Evolutionary conservation across 1,139 yeast species (phyloP).

Genomic region (Barnettozyma hawaiiensis): DNA sequence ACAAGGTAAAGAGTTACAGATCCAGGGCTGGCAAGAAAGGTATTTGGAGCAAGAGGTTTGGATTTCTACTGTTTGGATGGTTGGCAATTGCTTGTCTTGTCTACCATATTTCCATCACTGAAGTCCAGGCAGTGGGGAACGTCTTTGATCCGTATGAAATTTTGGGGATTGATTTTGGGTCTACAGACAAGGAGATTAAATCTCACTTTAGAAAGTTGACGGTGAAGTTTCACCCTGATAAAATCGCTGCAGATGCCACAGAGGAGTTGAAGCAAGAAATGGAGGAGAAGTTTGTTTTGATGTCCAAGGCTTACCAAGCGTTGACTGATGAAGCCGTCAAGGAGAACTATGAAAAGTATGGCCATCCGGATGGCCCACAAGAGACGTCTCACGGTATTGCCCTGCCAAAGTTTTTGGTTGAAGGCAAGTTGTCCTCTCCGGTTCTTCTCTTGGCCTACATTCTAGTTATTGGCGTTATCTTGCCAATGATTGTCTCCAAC

Average conservation of each 20-base stretch:
- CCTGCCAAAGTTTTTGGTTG: slow-evolving; percentile 85
- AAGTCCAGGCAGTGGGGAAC: slow-evolving; percentile 37
- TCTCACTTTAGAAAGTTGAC: slow-evolving; percentile 82
- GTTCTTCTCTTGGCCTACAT: slow-evolving; percentile 63
- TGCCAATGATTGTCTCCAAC: slow-evolving; percentile 72
- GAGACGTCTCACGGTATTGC: slow-evolving; percentile 96
- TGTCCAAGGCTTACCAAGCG: slow-evolving; percentile 91
- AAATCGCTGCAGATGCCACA: slow-evolving; percentile 60
- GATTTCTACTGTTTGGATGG: slow-evolving; percentile 66
- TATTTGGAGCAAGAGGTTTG: slow-evolving; percentile 41
- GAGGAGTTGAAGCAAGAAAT: slow-evolving; percentile 50
- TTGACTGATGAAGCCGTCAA: slow-evolving; percentile 84
- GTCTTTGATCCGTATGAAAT: slow-evolving; percentile 89
- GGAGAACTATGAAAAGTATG: slow-evolving; percentile 79
- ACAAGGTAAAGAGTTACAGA: slow-evolving; percentile 37
- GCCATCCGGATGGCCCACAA: slow-evolving; percentile 98
- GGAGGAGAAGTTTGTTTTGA: slow-evolving; percentile 74
- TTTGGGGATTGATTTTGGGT: slow-evolving; percentile 63
- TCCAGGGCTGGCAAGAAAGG: slow-evolving; percentile 31
- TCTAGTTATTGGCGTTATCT: slow-evolving; percentile 63
- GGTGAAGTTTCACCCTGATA: slow-evolving; percentile 90
- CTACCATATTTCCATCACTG: slow-evolving; percentile 40
- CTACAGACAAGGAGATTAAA: slow-evolving; percentile 75
- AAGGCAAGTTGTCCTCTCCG: slow-evolving; percentile 64
- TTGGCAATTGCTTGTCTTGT: slow-evolving; percentile 45